Base-by-base conservation (phyloP, 179 eudicot genomes). In the Corrigiola litoralis region DNA sequence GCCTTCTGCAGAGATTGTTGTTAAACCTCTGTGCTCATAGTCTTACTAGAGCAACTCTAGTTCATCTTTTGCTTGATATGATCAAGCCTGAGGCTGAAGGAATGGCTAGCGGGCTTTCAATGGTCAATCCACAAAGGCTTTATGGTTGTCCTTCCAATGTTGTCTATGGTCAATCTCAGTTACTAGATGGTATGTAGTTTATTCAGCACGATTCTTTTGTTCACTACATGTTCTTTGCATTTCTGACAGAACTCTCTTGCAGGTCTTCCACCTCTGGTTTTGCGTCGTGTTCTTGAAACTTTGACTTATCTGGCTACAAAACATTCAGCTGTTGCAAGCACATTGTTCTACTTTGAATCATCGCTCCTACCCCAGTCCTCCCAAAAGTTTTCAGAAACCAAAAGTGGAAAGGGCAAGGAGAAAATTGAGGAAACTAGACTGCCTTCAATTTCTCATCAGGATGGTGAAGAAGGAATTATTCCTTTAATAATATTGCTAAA, bases 261-360 rank as follows among this genome's bases (percentile, higher is more conserved):
- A 94, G 99, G 97, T 65, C 89, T 94, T 73, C 99, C 97, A 5
- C 99, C 99, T 31, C 68, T 90, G 74, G 99, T 94, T 46, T 70
- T 90, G 72, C 96, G 97, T 44, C 90, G 96, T 53, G 80, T 85
- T 24, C 94, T 94, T 36, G 99, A 94, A 82, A 85, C 85, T 69
- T 76, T 94, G 81, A 86, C 90, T 32, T 90, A 83, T 77, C 74
- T 94, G 81, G 97, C 99, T 54, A 88, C 94, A 38, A 90, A 86
- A 79, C 97, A 94, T 80, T 84, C 95, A 77, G 86, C 91, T 63
- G 97, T 94, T 71, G 89, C 97, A 28, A 79, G 72, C 71, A 77
- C 82, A 27, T 72, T 94, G 72, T 94, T 94, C 77, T 80, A 90
- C 66, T 90, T 81, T 73, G 97, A 90, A 24, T 79, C 80, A 48